Conservation (phyloP, 192 early-diverging fungal species). For the Linnemannia zychae region DNA sequence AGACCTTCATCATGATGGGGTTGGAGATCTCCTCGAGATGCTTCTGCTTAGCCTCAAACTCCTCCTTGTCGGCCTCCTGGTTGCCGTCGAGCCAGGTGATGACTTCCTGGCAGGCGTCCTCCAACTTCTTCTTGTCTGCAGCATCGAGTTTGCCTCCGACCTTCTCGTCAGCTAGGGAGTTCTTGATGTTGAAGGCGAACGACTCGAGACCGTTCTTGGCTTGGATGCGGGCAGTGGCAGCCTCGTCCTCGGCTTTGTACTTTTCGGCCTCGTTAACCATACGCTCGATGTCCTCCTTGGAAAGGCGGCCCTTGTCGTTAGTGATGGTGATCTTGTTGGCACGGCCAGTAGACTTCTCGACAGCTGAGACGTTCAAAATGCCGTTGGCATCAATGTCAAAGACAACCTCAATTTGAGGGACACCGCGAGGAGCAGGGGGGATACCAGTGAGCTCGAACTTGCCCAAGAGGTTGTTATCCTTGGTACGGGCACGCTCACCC, state of each 20-base stretch:
- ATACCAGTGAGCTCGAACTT: conserved; percentile 98
- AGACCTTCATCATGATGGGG: conserved; percentile 97
- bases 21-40: conserved; percentile 93
- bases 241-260: conserved; percentile 96
- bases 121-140: conserved; percentile 89
- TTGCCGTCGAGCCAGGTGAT: conserved; percentile 94
- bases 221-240: conserved; percentile 85
- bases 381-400: conserved; percentile 98
- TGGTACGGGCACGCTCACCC: conserved; percentile 93
- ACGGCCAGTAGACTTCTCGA: conserved; percentile 91
- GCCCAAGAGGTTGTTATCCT: conserved; percentile 97
- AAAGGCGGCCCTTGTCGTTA: conserved; percentile 97
- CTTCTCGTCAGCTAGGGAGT: conserved; percentile 84
- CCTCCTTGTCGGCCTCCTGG: conserved; percentile 94
- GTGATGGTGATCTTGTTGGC: conserved; percentile 98
- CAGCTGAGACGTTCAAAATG: conserved; percentile 91
- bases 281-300: conserved; percentile 98
- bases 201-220: conserved; percentile 92
- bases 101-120: conserved; percentile 86
- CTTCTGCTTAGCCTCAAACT: conserved; percentile 94
- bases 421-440: conserved; percentile 96
- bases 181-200: conserved; percentile 87
- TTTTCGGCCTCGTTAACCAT: conserved; percentile 94
- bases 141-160: conserved; percentile 81
- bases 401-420: conserved; percentile 94